phyloP scores from a whole-genome alignment of 2,329 filamentous ascomycete genomes.

The Gliomastix tumulicola region DNA sequence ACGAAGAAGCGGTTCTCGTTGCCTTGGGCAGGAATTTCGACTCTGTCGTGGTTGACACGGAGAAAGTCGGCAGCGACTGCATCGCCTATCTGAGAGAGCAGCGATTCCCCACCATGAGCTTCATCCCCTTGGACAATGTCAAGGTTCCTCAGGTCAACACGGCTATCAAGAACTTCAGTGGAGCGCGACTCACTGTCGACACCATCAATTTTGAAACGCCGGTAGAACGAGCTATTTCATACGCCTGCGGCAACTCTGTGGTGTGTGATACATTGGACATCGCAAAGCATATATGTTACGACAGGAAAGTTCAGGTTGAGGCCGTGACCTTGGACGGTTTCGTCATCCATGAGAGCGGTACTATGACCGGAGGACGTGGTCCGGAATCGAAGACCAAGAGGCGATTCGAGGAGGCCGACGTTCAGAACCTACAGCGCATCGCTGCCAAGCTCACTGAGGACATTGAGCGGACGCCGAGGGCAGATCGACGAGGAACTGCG shows the following conservation, averaged over 20 bases:
- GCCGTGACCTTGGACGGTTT: slow-evolving; percentile 93
- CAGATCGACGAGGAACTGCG: slow-evolving; percentile 65
- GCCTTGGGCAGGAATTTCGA: slow-evolving; percentile 92
- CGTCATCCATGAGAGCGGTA: slow-evolving; percentile 90
- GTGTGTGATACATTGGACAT: slow-evolving; percentile 84
- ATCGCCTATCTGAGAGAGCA: slow-evolving; percentile 92
- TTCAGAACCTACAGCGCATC: slow-evolving; percentile 74
- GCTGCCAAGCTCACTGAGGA: slow-evolving; percentile 72
- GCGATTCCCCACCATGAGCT: slow-evolving; percentile 79
- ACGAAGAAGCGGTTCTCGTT: slow-evolving; percentile 84
- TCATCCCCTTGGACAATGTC: slow-evolving; percentile 95
- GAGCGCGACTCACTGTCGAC: slow-evolving; percentile 85
- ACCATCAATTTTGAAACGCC: slow-evolving; percentile 89
- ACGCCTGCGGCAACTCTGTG: slow-evolving; percentile 90
- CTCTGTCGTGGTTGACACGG: slow-evolving; percentile 88
- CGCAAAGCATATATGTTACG: slow-evolving; percentile 85
- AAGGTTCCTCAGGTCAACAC: slow-evolving; percentile 89
- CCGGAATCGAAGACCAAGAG: slow-evolving; percentile 70
- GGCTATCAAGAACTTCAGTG: slow-evolving; percentile 81
- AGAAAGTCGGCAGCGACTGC: slow-evolving; percentile 90
- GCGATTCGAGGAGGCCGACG: slow-evolving; percentile 82
- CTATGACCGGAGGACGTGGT: slow-evolving; percentile 92
- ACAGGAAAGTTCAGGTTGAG: slow-evolving; percentile 79
- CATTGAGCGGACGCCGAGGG: slow-evolving; percentile 71
- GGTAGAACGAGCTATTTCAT: slow-evolving; percentile 86